phyloP scores from a whole-genome alignment of 2,329 filamentous ascomycete species.

The Fusarium sp. region DNA sequence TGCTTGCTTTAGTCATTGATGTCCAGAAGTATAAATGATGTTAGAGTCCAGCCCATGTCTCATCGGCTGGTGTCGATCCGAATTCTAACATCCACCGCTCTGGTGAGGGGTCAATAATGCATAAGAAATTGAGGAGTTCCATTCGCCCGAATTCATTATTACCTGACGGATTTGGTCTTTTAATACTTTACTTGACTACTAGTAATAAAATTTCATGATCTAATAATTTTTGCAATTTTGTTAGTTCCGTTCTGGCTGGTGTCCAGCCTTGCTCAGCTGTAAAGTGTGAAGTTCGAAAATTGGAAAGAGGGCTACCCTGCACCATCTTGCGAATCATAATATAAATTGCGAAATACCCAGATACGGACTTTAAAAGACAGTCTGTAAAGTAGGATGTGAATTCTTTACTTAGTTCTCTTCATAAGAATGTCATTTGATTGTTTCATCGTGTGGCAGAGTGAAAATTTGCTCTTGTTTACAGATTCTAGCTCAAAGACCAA shows the following conservation, averaged over 20 bases:
- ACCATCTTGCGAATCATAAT: background rate
- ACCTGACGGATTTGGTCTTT: background rate
- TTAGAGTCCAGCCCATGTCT: background rate
- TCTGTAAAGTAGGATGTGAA: accelerated
- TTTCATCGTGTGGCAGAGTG: accelerated
- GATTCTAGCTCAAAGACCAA: accelerated
- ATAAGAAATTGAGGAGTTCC: background rate
- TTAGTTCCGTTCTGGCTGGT: background rate
- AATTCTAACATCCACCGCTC: background rate
- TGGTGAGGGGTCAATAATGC: background rate
- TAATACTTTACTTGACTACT: accelerated
- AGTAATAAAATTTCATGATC: accelerated
- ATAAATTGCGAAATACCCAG: background rate
- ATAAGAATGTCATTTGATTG: background rate
- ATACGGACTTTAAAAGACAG: background rate
- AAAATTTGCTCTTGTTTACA: accelerated
- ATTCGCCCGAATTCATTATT: background rate
- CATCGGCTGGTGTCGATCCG: background rate
- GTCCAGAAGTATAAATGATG: accelerated
- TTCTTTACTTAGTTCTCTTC: background rate
- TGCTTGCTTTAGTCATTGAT: accelerated
- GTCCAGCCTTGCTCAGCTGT: background rate
- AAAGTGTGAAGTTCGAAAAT: accelerated
- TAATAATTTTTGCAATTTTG: background rate
- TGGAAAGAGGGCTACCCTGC: background rate